These are phyloP conservation scores for Suillus tomentosus DNA, from an alignment of 768 basidiomycete species.

Conservation along the genomic window DNA sequence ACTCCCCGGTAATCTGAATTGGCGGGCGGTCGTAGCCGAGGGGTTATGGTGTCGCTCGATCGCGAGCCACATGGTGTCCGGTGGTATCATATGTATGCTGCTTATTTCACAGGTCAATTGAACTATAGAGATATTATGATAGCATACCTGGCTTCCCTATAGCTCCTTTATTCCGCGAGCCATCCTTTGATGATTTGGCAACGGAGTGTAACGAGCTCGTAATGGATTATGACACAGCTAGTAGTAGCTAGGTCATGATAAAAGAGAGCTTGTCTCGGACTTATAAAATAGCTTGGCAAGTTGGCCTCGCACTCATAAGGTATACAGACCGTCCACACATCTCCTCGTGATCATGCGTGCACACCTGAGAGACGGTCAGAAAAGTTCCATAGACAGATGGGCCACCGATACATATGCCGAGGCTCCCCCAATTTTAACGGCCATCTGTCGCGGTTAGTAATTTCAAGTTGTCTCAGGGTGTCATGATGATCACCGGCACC, in stretches of 20 bases:
- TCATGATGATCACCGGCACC: not conserved
- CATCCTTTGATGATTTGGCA: not conserved
- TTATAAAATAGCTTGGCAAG: not conserved
- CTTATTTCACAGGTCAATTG: not conserved
- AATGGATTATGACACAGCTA: not conserved
- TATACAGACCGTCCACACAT: not conserved
- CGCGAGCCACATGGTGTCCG: not conserved
- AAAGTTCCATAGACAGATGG: not conserved
- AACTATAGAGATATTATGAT: not conserved
- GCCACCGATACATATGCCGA: not conserved
- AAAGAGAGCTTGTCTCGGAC: not conserved
- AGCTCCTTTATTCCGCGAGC: not conserved
- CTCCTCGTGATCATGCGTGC: not conserved
- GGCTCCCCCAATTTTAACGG: not conserved
- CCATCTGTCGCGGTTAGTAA: not conserved
- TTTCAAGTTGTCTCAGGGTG: not conserved
- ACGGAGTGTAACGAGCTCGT: too few species aligned
- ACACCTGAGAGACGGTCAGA: not conserved
- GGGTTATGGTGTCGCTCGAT: not conserved
- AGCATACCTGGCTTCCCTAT: not conserved
- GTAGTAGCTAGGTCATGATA: not conserved
- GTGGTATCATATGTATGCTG: not conserved
- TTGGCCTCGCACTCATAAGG: too few species aligned
- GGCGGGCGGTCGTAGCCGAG: not conserved
- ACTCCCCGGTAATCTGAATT: not conserved